Conservation (phyloP, 306 rosid species). For the Prunus mongolica region DNA sequence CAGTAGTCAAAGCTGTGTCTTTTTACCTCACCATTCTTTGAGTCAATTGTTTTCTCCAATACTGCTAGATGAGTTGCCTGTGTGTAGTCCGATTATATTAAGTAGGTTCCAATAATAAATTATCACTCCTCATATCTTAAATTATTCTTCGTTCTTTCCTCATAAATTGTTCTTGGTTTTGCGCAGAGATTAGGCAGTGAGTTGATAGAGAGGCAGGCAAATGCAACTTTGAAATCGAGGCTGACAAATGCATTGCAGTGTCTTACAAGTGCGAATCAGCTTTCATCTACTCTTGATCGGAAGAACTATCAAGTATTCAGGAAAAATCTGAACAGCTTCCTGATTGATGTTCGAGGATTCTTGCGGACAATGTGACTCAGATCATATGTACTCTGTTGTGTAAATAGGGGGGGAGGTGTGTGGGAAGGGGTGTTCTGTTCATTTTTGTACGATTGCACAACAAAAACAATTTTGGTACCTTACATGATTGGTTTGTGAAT, state of each 20-base stretch:
- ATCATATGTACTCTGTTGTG: conserved; percentile 7
- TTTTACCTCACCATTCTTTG: too few relatives aligned
- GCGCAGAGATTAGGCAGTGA: conserved; percentile 71
- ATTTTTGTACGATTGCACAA: too few relatives aligned
- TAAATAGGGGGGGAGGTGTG: conserved; percentile 10
- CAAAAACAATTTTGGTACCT: too few relatives aligned
- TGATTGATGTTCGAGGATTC: conserved; percentile 87
- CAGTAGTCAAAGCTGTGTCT: too few relatives aligned
- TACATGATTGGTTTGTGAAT: too few relatives aligned
- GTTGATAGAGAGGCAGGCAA: conserved; percentile 70
- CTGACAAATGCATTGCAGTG: conserved; percentile 69
- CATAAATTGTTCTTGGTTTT: background rate
- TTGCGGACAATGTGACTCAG: conserved; percentile 59
- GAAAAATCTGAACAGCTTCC: conserved; percentile 74
- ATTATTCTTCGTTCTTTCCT: too few relatives aligned
- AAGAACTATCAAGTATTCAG: conserved; percentile 78
- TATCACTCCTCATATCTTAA: too few relatives aligned
- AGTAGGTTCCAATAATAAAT: too few relatives aligned
- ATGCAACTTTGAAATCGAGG: conserved; percentile 63
- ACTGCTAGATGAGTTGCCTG: too few relatives aligned
- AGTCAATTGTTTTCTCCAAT: too few relatives aligned
- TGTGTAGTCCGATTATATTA: too few relatives aligned
- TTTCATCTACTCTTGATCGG: conserved; percentile 75
- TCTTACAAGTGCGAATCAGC: conserved; percentile 57
- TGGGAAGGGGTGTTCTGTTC: too few relatives aligned